These are phyloP conservation scores for Perkinsus marinus DNA, from an alignment of 169 alveolate genomes.

Conservation along the genomic window DNA sequence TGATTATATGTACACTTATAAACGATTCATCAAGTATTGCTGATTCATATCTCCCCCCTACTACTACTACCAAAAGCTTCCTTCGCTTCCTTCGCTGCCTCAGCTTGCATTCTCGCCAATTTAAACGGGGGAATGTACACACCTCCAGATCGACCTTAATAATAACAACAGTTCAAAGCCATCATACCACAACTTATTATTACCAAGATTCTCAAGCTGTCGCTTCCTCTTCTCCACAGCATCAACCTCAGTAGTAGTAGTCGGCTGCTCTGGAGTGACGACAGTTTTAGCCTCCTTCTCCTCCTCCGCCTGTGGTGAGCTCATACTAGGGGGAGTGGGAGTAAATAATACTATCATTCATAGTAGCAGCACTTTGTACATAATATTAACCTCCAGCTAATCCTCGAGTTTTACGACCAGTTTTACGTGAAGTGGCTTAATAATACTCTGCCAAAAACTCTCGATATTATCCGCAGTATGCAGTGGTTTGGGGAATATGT, in stretches of 20 bases:
- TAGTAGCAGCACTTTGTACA: too few relatives aligned
- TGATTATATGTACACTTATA: conserved; percentile 23
- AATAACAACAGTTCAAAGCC: too few relatives aligned
- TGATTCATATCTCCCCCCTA: neutral
- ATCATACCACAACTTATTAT: neutral
- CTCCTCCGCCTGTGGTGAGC: neutral
- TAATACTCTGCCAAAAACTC: too few relatives aligned
- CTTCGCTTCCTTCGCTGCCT: conserved; percentile 48
- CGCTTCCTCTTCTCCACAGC: neutral
- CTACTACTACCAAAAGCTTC: neutral
- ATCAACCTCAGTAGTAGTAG: neutral
- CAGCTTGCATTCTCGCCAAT: conserved; percentile 75
- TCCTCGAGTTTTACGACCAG: too few relatives aligned
- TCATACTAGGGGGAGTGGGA: too few relatives aligned
- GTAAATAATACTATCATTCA: too few relatives aligned
- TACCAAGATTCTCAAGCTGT: neutral
- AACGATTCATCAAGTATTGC: too few relatives aligned
- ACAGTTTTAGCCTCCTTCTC: neutral
- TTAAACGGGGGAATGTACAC: conserved; percentile 93
- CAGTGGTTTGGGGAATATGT: too few relatives aligned
- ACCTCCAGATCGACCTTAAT: conserved; percentile 76
- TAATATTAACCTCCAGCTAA: too few relatives aligned
- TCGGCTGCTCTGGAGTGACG: neutral
- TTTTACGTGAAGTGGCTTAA: too few relatives aligned
- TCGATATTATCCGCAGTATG: too few relatives aligned